phyloP scores from a whole-genome alignment of 148 eudicot species.

The Chenopodium formosanum region DNA sequence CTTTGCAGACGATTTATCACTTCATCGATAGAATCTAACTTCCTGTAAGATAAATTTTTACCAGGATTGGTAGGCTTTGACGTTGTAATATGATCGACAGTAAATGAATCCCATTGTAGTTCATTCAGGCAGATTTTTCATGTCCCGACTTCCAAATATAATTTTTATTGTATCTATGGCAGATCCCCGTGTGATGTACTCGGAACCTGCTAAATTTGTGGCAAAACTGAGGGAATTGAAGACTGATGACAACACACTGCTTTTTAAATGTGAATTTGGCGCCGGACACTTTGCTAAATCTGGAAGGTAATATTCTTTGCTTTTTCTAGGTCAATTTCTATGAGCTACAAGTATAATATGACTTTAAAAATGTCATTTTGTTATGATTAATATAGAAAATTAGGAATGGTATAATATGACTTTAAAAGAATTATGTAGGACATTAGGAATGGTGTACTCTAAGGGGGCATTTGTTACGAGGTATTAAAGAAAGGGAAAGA shows the following conservation, averaged over 20 bases:
- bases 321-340: neutral
- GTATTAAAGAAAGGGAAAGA: no score
- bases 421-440: no score
- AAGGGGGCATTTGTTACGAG: no score
- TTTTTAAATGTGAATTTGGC: conserved; percentile 80
- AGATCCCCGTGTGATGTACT: conserved; percentile 85
- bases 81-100: neutral
- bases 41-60: neutral
- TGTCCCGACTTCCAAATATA: neutral
- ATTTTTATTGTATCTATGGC: conserved; percentile 23
- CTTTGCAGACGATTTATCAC: neutral
- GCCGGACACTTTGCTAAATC: conserved; percentile 81
- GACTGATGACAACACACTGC: conserved; percentile 60
- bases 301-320: conserved; percentile 53
- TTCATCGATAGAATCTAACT: neutral
- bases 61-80: neutral
- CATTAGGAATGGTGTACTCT: no score
- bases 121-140: neutral
- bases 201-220: conserved; percentile 86
- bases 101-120: neutral
- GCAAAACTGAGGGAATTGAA: conserved; percentile 82
- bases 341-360: conserved; percentile 7
- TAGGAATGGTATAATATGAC: no score
- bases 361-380: no score
- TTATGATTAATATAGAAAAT: no score